Conservation (phyloP, 2,329 filamentous ascomycete genomes). For the Diplodia mutila region DNA sequence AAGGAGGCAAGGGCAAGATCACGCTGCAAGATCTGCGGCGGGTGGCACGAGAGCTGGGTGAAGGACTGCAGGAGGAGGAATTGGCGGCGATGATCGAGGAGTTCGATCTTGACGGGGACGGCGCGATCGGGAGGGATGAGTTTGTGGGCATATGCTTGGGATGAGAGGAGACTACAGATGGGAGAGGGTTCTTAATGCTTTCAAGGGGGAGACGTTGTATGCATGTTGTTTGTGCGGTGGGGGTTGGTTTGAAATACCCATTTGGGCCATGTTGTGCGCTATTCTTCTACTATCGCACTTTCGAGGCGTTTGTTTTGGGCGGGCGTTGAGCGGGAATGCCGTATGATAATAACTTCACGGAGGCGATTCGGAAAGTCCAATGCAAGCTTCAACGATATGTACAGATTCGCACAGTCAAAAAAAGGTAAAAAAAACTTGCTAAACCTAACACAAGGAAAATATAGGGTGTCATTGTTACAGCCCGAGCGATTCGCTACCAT, state of each 20-base stretch:
- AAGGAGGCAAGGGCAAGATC: constrained; percentile 88
- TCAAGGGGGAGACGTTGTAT: background rate
- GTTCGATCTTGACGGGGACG: constrained; percentile 93
- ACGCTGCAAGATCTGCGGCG: constrained; percentile 84
- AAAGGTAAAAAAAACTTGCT: background rate
- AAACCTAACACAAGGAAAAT: constrained; percentile 18
- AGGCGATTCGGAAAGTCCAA: background rate
- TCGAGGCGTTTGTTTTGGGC: background rate
- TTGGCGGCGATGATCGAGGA: constrained; percentile 96
- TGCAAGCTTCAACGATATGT: constrained; percentile 11
- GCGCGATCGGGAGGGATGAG: constrained; percentile 68
- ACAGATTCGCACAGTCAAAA: background rate
- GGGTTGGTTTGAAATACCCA: background rate
- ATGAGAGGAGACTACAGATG: constrained; percentile 24
- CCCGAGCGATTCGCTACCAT: constrained; percentile 8
- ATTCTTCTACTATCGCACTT: background rate
- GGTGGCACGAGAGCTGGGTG: constrained; percentile 87
- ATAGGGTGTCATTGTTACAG: constrained; percentile 21
- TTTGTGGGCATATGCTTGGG: constrained; percentile 69
- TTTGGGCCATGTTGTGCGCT: background rate
- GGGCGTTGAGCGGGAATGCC: background rate
- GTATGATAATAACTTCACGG: background rate
- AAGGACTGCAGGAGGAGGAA: constrained; percentile 91
- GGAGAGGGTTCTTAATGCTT: background rate
- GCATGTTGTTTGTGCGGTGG: background rate